Evolutionary conservation across 192 early-diverging fungal species (phyloP), one percentile per base, ranked within the genome.

Genomic region (Mortierella antarctica): DNA sequence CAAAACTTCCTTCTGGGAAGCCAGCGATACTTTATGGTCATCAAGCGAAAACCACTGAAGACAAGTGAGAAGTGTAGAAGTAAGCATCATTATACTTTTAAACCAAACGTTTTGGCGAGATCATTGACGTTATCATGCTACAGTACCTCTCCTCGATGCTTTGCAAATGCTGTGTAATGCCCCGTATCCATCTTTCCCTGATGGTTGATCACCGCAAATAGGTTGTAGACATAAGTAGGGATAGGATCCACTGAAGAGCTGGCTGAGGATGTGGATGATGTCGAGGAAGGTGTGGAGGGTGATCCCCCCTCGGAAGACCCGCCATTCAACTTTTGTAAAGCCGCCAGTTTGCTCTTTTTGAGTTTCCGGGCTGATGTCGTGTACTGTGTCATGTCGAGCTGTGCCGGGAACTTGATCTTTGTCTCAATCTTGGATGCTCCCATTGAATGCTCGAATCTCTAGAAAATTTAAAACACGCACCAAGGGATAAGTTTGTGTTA

Each of bases 121-220:
- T 0, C 47, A 62, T n/a, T 46, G 7, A 48, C 17, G 20, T 62
- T 17, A 6, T 15, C 14, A 54, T 31, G 31, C 31, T 31, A 39
- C 42, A 73, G 41, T 86, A 94, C 92, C 82, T 94, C 84, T 41
- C 88, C 90, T 18, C 96, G 89, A 54, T 88, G 88, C 65, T 89
- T 88, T 8, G 91, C 94, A 77, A 89, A 96, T 31, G 93, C 92
- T 5, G 92, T 96, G 76, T 99, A 99, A 79, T 99, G 98, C 18
- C 98, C 98, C 1, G 97, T 96, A 60, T 99, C 95, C 71, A 98
- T 78, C 64, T 89, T 90, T 14, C 98, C 98, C 57, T 91, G 87
- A 65, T 99, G 98, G 56, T 94, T 93, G 47, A 98, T 91, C 15
- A 99, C 94, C 11, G 95, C 95, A 86, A 98, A 98, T 21, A 99